Evolutionary conservation across 805 yeast genomes (phyloP), one percentile per base, ranked within the genome.

Genomic region (Jamesozyma lodderae): DNA sequence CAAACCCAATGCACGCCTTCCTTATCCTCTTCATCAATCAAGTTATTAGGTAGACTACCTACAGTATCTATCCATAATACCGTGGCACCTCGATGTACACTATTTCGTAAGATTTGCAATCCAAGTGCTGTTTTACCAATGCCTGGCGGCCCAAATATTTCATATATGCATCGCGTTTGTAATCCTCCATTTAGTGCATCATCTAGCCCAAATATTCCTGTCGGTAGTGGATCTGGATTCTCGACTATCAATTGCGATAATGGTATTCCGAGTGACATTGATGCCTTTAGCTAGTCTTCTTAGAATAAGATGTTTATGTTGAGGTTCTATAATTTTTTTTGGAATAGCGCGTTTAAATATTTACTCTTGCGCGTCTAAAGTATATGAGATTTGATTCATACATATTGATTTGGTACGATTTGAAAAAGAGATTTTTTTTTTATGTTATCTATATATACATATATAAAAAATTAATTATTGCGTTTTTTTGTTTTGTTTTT

Each of bases 81-180:
- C 7, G 41, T 43, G 8, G 35, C 17, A 14, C 35, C 21, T 10
- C 20, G 18, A 1, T 29, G 4, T 13, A 22, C 21, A 15, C 43
- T 42, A 19, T 44, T 46, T 6, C 32, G 24, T 1, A 44, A 40
- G 2, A 57, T 19, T 19, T 50, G 53, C 16, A 45, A 22, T 7
- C 54, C 62, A 8, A 59, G 28, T 24, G 36, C 40, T 2, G 59
- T 50, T 42, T 53, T 59, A 11, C 62, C 60, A 8, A 53, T 44
- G 2, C 62, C 63, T 4, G 64, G 63, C 13, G 59, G 57, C 1
- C 64, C 64, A 43, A 47, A 56, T 5, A 59, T 42, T 29, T 58
- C 63, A 42, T 59, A 59, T 18, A 59, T 55, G 16, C 50, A 45
- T 31, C 56, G 36, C 11, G 47, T 41, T 27, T 55, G 52, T 25